These are phyloP conservation scores for Globisporangium nunn DNA, from an alignment of 352 stramenopile species.

Conservation along the genomic window DNA sequence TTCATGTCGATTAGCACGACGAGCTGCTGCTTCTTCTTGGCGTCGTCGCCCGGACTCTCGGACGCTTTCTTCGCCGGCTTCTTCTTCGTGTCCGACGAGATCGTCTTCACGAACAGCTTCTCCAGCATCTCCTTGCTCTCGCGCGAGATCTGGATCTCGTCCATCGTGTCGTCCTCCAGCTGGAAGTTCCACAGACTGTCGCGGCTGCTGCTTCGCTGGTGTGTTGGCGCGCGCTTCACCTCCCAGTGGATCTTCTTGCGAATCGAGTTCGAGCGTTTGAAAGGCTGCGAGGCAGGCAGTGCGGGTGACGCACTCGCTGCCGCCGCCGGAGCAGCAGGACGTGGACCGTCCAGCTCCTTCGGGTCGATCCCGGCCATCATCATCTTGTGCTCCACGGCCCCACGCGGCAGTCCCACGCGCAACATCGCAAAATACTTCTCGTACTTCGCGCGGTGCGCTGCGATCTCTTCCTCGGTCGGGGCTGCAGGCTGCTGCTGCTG, in stretches of 20 bases:
- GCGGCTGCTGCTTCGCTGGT: slow-evolving; percentile 18
- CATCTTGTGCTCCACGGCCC: slow-evolving; percentile 86
- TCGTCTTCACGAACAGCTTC: slow-evolving; percentile 73
- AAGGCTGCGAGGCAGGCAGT: slow-evolving; percentile 15
- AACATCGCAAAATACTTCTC: slow-evolving; percentile 85
- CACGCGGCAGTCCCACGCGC: slow-evolving; percentile 58
- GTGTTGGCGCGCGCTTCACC: slow-evolving; percentile 27
- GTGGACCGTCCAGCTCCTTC: slow-evolving; percentile 55
- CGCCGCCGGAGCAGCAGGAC: slow-evolving; percentile 14
- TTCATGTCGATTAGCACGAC: slow-evolving; percentile 84
- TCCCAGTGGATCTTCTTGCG: slow-evolving; percentile 86
- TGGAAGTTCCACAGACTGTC: slow-evolving; percentile 62
- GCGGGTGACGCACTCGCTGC: background rate
- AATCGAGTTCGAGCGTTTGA: slow-evolving; percentile 68
- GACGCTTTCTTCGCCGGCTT: slow-evolving; percentile 20
- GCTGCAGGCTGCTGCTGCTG: slow-evolving; percentile 14
- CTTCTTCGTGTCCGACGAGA: slow-evolving; percentile 39
- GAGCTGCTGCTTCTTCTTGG: slow-evolving; percentile 55
- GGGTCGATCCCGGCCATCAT: slow-evolving; percentile 61
- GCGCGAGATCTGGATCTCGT: slow-evolving; percentile 48
- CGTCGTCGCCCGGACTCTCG: slow-evolving; percentile 13
- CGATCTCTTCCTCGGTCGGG: slow-evolving; percentile 42
- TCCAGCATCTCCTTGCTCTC: slow-evolving; percentile 71
- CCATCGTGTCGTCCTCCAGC: slow-evolving; percentile 31
- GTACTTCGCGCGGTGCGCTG: slow-evolving; percentile 61